Conservation (phyloP, 495 filamentous ascomycete species). For the Pseudomonodictys pantanalensis region DNA sequence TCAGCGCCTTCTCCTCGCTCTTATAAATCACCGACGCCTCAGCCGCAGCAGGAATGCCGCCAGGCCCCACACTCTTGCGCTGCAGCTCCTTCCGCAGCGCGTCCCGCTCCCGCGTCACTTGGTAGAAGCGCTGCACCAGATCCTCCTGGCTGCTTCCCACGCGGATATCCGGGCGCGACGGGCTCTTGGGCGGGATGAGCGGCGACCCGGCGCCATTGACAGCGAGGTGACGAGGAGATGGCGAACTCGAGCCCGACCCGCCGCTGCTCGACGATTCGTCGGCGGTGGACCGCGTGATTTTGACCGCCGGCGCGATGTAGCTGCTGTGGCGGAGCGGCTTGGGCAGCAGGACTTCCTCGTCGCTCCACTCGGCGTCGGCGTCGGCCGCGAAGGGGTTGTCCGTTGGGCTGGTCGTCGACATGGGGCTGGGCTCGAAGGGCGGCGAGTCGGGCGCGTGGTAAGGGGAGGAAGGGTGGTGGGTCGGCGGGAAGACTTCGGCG, state of each 20-base stretch:
- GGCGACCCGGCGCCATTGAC: slow-evolving; percentile 21
- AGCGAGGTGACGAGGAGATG: slow-evolving; percentile 8
- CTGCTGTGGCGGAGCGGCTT: slow-evolving; percentile 17
- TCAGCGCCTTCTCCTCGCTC: slow-evolving; percentile 29
- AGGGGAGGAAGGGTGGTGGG: background rate
- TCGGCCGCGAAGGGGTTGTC: slow-evolving; percentile 25
- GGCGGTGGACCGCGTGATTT: background rate
- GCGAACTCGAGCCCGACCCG: slow-evolving; percentile 9
- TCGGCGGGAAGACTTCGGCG: slow-evolving; percentile 25
- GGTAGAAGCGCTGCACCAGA: slow-evolving; percentile 27
- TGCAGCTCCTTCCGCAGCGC: slow-evolving; percentile 28
- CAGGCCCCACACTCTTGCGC: slow-evolving; percentile 12
- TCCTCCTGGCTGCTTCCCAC: slow-evolving; percentile 31
- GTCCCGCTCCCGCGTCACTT: slow-evolving; percentile 31
- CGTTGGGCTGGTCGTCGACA: slow-evolving; percentile 1
- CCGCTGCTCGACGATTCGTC: slow-evolving; percentile 11
- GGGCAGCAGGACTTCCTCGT: slow-evolving; percentile 32
- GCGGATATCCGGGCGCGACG: slow-evolving; percentile 26
- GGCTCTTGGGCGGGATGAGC: slow-evolving; percentile 28
- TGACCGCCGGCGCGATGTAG: slow-evolving; percentile 11
- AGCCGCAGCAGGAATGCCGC: slow-evolving; percentile 12
- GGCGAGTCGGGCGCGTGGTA: too few species aligned
- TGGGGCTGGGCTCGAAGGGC: too few species aligned
- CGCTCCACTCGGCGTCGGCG: slow-evolving; percentile 25
- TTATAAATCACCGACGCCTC: slow-evolving; percentile 21